Evolutionary conservation across 2,329 filamentous ascomycete genomes (phyloP).

Genomic region (Aspergillus fischeri): DNA sequence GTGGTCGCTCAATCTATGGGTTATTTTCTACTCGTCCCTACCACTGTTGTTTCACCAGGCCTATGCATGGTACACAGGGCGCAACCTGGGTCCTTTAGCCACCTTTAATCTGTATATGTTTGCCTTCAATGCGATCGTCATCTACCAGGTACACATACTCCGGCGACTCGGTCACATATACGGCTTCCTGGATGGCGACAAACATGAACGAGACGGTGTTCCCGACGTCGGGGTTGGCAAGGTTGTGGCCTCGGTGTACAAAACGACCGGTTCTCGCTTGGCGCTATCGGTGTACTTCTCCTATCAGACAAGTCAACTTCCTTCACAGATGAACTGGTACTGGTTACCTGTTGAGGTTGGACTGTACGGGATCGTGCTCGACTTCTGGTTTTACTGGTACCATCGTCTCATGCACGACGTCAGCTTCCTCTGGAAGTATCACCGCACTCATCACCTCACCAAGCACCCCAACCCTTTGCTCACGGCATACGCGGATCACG

Average conservation of each 20-base stretch:
- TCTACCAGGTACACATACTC: constrained; percentile 38
- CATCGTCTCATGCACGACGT: constrained; percentile 43
- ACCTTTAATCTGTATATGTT: constrained; percentile 37
- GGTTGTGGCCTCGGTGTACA: constrained; percentile 30
- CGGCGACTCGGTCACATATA: constrained; percentile 35
- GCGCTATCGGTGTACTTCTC: constrained; percentile 34
- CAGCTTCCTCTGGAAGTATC: constrained; percentile 40
- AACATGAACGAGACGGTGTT: constrained; percentile 42
- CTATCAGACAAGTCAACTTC: constrained; percentile 21
- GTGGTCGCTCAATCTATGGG: constrained; percentile 38
- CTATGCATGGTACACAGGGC: constrained; percentile 26
- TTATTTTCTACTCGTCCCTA: constrained; percentile 35
- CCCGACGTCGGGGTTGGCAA: constrained; percentile 38
- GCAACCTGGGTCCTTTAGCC: constrained; percentile 25
- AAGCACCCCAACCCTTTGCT: constrained; percentile 45
- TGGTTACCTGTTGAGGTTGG: constrained; percentile 39
- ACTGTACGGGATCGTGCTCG: constrained; percentile 41
- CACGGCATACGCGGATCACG: constrained; percentile 40
- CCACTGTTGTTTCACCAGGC: constrained; percentile 39
- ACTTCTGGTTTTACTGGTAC: constrained; percentile 42
- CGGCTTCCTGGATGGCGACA: constrained; percentile 45
- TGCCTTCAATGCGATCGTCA: constrained; percentile 40
- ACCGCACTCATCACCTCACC: constrained; percentile 45
- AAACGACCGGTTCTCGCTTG: constrained; percentile 31
- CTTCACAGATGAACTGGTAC: constrained; percentile 26